Evolutionary conservation across 208 protist genomes (phyloP).

Genomic region (Sergeia podlipaevii): DNA sequence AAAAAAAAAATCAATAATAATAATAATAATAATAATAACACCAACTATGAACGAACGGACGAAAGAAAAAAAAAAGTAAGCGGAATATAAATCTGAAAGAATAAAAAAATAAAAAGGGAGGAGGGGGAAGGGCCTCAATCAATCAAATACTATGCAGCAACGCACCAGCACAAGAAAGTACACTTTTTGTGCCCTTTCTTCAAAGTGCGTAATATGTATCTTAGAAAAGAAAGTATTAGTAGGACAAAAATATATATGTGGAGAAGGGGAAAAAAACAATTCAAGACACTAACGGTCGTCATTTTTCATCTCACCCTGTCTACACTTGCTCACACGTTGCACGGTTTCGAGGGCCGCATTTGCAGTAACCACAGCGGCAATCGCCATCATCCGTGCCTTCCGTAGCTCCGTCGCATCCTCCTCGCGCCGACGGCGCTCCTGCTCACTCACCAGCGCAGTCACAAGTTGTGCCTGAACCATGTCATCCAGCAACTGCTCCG

Average conservation of each 20-base stretch:
- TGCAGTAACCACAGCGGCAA: constrained; percentile 13
- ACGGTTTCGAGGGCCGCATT: constrained; percentile 10
- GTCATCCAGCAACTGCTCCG: too few species aligned
- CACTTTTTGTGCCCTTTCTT: too few species aligned
- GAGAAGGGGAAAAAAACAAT: neutral
- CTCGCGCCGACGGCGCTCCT: neutral
- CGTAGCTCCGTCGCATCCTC: constrained; percentile 3
- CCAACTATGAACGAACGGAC: neutral
- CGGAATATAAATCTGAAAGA: neutral
- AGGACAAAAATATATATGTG: too few species aligned
- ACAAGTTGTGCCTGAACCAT: too few species aligned
- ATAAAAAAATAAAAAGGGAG: neutral
- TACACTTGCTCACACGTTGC: constrained; percentile 5
- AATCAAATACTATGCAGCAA: too few species aligned
- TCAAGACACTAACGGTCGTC: neutral
- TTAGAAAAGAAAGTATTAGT: too few species aligned
- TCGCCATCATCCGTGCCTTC: constrained; percentile 14
- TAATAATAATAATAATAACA: neutral
- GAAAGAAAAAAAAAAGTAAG: neutral
- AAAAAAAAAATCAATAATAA: neutral
- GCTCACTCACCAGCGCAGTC: too few species aligned
- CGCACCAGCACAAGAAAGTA: too few species aligned
- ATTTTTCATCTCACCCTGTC: constrained; percentile 1
- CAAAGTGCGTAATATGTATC: too few species aligned
- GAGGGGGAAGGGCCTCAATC: too few species aligned